Percentiles rank a stretch among this genome's conserved stretches.
Evolutionary conservation across 2,329 filamentous ascomycete genomes (phyloP).

Genomic region (Fusarium newnesense): DNA sequence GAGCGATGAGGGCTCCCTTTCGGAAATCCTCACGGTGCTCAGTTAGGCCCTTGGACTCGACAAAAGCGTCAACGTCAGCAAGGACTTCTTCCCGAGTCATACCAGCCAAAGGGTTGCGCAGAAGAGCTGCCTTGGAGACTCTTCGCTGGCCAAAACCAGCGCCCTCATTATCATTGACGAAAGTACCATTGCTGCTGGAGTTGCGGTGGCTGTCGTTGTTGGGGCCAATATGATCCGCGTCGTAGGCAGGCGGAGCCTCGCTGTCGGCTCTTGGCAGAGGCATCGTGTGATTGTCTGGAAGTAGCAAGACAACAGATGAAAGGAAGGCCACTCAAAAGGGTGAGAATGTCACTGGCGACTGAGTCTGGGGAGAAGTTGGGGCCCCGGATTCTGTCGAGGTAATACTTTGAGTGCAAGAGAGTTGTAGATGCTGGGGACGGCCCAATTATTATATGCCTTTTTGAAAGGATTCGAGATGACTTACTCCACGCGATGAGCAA

Average conservation of each 20-base stretch:
- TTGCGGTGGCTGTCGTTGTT: conserved; percentile 10
- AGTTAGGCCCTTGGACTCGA: conserved; percentile 47
- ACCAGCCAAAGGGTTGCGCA: conserved; percentile 47
- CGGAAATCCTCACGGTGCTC: conserved; percentile 58
- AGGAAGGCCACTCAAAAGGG: neutral
- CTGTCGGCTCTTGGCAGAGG: conserved; percentile 39
- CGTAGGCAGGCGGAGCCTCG: conserved; percentile 38
- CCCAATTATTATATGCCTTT: conserved; percentile 29
- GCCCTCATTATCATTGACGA: conserved; percentile 24
- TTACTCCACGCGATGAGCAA: neutral
- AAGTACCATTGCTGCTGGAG: conserved; percentile 37
- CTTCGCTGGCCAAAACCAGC: conserved; percentile 6
- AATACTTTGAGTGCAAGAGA: neutral
- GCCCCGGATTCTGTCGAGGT: conserved; percentile 8
- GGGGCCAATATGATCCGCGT: neutral
- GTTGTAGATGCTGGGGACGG: neutral
- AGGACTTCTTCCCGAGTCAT: conserved; percentile 46
- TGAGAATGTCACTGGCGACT: neutral
- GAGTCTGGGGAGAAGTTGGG: conserved; percentile 19
- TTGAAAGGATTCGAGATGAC: neutral
- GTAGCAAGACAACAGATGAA: neutral
- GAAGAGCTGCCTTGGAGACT: conserved; percentile 42
- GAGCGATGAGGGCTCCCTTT: conserved; percentile 63
- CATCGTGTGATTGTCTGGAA: conserved; percentile 24
- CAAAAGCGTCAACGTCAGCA: conserved; percentile 51